Evolutionary conservation across 306 rosid species (phyloP).

Genomic region (Mucuna pruriens): DNA sequence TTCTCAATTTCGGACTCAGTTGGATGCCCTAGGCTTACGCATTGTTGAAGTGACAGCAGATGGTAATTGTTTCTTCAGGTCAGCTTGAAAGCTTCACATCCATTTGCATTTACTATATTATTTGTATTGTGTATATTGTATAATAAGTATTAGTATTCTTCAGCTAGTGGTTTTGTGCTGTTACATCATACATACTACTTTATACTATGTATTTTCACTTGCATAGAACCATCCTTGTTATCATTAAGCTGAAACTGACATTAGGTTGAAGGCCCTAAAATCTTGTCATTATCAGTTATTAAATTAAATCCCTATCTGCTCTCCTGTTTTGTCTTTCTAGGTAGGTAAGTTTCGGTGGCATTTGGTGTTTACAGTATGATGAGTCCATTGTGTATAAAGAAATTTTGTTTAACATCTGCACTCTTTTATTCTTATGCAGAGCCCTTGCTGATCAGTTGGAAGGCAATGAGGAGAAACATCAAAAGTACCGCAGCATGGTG

Average conservation of each 20-base stretch:
- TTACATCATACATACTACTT: not conserved
- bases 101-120: conserved; percentile 30
- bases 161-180: conserved; percentile 12
- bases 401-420: conserved; percentile 3
- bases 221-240: conserved; percentile 8
- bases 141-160: conserved; percentile 7
- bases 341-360: not conserved
- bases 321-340: not conserved
- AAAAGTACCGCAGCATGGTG: conserved; percentile 72
- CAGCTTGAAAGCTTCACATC: conserved; percentile 39
- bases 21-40: conserved; percentile 71
- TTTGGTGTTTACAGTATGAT: not conserved
- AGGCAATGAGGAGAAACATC: conserved; percentile 74
- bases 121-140: conserved; percentile 1
- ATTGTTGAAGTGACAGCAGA: conserved; percentile 80
- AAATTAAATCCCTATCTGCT: not conserved
- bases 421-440: conserved; percentile 49
- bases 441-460: conserved; percentile 86
- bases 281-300: conserved; percentile 30
- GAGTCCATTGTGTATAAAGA: not conserved
- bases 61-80: conserved; percentile 96
- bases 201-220: conserved; percentile 7
- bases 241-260: conserved; percentile 25
- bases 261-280: conserved; percentile 17
- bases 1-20: conserved; percentile 66